Percentiles rank a stretch among this genome's conserved stretches.
Conservation (phyloP, 116 monocot genomes). For the Papilionanthe hybrid region DNA sequence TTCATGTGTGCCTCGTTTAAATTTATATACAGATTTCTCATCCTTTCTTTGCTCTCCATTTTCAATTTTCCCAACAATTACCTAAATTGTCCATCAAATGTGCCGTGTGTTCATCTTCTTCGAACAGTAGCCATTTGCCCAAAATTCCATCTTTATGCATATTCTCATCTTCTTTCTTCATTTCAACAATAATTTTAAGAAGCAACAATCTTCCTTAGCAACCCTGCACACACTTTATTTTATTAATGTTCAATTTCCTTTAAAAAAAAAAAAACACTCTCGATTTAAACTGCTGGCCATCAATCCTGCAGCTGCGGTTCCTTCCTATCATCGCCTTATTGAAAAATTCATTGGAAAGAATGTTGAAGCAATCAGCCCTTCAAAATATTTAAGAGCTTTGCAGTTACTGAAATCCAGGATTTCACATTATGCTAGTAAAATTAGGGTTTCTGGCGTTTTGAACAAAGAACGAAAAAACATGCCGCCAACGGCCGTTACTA, state of each 20-base stretch:
- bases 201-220: not conserved
- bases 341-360: not conserved
- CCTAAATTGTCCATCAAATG: not conserved
- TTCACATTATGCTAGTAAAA: not conserved
- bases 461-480: not conserved
- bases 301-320: too few relatives aligned
- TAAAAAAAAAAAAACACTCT: too few relatives aligned
- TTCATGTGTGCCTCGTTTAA: not conserved
- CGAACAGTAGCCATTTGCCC: not conserved
- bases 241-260: not conserved
- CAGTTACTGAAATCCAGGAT: not conserved
- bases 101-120: not conserved
- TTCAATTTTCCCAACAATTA: not conserved
- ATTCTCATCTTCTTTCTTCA: not conserved
- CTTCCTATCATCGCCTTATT: not conserved
- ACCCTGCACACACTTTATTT: not conserved
- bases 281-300: too few relatives aligned
- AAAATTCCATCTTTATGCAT: not conserved
- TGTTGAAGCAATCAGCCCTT: not conserved
- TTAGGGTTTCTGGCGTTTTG: not conserved
- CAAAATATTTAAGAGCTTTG: not conserved
- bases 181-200: not conserved
- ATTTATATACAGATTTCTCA: not conserved
- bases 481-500: not conserved
- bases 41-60: not conserved